These are phyloP conservation scores for Solanum lignicaule DNA, from an alignment of 257 asterid genomes.

Conservation along the genomic window DNA sequence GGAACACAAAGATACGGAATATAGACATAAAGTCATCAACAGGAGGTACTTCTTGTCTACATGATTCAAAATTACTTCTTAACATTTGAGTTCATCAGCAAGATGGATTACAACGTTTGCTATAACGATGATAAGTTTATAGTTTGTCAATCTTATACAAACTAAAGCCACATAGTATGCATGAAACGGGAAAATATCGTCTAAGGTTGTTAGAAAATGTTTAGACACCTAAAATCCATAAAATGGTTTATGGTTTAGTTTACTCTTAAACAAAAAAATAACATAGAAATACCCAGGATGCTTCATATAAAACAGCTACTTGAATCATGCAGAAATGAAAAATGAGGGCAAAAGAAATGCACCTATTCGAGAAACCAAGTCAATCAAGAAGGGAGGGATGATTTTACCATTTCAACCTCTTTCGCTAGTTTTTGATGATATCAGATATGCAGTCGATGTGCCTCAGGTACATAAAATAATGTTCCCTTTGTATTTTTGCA, in stretches of 20 bases:
- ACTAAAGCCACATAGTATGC: neutral
- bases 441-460: neutral
- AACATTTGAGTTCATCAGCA: neutral
- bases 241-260: neutral
- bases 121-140: neutral
- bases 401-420: neutral
- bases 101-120: neutral
- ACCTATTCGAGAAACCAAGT: neutral
- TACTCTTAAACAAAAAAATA: neutral
- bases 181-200: neutral
- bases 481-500: neutral
- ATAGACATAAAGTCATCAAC: neutral
- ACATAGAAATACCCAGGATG: neutral
- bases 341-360: neutral
- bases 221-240: neutral
- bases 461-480: neutral
- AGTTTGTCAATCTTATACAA: neutral
- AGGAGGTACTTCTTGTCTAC: neutral
- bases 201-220: neutral
- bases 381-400: neutral
- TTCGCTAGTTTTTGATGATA: neutral
- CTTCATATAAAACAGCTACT: neutral
- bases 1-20: slow-evolving; percentile 21
- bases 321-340: neutral
- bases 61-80: neutral